Percentiles rank a stretch among this genome's conserved stretches.
Conservation (phyloP, 164 flowering plant species). For the Protea cynaroides region DNA sequence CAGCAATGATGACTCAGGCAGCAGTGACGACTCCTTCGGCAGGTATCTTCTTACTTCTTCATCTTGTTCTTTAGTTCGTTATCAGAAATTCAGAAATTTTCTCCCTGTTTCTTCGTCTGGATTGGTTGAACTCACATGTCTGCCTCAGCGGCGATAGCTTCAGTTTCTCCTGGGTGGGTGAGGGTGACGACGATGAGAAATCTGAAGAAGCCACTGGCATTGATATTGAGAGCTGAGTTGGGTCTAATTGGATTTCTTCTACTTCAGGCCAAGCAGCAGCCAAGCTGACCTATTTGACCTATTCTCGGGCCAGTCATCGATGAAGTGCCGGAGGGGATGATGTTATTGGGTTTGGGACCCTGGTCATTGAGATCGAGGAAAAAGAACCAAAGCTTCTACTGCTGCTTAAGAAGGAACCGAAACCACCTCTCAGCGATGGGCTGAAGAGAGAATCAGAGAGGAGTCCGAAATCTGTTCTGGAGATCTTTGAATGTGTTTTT, state of each 20-base stretch:
- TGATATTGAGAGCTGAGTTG: conserved; percentile 76
- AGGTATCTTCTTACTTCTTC: too few species aligned
- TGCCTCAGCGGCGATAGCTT: conserved; percentile 50
- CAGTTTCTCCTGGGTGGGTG: conserved; percentile 42
- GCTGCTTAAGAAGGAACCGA: conserved; percentile 20
- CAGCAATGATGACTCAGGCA: too few species aligned
- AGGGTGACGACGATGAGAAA: conserved; percentile 49
- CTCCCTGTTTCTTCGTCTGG: too few species aligned
- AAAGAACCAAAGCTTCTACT: conserved; percentile 23
- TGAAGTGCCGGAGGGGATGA: conserved; percentile 52
- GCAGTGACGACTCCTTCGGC: too few species aligned
- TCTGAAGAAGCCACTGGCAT: conserved; percentile 54
- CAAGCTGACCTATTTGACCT: conserved; percentile 32
- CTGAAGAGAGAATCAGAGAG: conserved; percentile 51
- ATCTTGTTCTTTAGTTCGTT: too few species aligned
- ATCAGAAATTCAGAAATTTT: too few species aligned
- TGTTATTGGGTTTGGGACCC: conserved; percentile 36
- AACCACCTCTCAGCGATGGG: conserved; percentile 23
- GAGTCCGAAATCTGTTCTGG: conserved; percentile 44
- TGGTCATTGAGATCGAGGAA: conserved; percentile 29
- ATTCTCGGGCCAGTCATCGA: conserved; percentile 65
- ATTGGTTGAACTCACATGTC: conserved; percentile 47
- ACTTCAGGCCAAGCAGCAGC: conserved; percentile 42
- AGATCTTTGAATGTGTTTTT: conserved; percentile 31
- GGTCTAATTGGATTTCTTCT: conserved; percentile 43